A percentile compares a stretch with the other conserved stretches of the same genome.
These are phyloP conservation scores for Salicornia ramosissima DNA, from an alignment of 148 eudicot genomes.

Conservation along the genomic window DNA sequence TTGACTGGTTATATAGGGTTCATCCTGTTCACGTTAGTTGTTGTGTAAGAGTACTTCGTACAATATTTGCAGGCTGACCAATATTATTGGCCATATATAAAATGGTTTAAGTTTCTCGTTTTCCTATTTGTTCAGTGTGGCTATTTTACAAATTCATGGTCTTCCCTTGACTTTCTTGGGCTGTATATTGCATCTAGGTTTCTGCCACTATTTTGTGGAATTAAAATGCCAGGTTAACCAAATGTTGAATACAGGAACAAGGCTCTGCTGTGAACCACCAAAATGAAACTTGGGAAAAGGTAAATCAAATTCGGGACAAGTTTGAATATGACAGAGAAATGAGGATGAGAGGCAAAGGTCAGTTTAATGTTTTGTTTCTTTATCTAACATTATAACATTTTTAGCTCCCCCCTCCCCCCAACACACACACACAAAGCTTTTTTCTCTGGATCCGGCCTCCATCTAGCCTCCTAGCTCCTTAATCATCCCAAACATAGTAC, in stretches of 20 bases:
- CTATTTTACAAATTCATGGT: background rate
- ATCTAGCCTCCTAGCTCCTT: too few species aligned
- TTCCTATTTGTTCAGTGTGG: background rate
- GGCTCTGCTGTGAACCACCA: constrained; percentile 45
- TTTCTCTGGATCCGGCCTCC: too few species aligned
- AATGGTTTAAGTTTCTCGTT: background rate
- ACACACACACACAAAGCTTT: too few species aligned
- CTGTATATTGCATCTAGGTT: background rate
- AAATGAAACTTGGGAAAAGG: constrained; percentile 62
- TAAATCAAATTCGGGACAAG: constrained; percentile 72
- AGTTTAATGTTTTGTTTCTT: constrained; percentile 19
- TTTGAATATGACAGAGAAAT: constrained; percentile 93
- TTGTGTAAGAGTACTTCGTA: background rate
- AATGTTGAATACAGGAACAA: constrained; percentile 50
- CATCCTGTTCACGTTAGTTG: background rate
- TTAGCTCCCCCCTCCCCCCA: background rate
- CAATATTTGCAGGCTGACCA: too few species aligned
- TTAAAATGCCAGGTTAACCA: background rate
- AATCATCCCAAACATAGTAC: too few species aligned
- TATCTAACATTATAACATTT: background rate
- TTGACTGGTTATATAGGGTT: background rate
- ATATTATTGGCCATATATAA: background rate
- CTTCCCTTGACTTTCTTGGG: background rate
- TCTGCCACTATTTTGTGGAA: too few species aligned
- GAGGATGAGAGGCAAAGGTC: constrained; percentile 94